A percentile compares a stretch with the other conserved stretches of the same genome.
Conservation (phyloP, 1,284 basidiomycete genomes). For the Naganishia sp. region DNA sequence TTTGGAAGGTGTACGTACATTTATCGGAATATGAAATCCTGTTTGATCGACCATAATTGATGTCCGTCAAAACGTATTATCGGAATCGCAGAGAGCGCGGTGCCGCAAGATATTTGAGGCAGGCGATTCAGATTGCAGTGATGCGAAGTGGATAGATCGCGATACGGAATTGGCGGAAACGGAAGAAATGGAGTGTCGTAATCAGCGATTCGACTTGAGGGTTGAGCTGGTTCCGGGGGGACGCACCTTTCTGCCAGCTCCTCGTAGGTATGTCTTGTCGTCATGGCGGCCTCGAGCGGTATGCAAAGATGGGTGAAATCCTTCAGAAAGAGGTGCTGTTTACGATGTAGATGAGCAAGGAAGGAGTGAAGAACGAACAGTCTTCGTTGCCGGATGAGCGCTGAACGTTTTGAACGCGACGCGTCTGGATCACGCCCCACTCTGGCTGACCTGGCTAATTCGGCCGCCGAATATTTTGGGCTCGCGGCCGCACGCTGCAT, state of each 20-base stretch:
- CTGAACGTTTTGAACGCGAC: constrained; percentile 9
- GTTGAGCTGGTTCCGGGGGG: neutral
- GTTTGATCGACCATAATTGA: constrained; percentile 28
- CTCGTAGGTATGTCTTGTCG: constrained; percentile 43
- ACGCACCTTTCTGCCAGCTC: constrained; percentile 51
- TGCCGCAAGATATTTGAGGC: neutral
- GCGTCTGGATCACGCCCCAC: neutral
- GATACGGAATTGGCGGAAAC: neutral
- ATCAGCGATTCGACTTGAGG: too few relatives aligned
- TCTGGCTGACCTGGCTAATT: neutral
- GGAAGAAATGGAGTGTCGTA: neutral
- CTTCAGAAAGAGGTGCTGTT: neutral
- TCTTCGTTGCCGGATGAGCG: neutral
- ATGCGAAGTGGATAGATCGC: neutral
- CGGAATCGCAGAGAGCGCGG: neutral
- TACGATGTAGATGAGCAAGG: neutral
- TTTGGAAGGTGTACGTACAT: constrained; percentile 1
- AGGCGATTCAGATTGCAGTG: neutral
- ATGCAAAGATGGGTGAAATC: neutral
- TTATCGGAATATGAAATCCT: constrained; percentile 53
- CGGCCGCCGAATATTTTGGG: too few relatives aligned
- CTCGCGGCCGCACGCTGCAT: neutral
- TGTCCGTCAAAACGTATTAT: neutral
- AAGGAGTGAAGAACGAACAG: too few relatives aligned
- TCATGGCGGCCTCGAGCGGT: constrained; percentile 7